A percentile compares a stretch with the other conserved stretches of the same genome.
Evolutionary conservation across 2,329 filamentous ascomycete species (phyloP).

Genomic region (Ceratocystis smalleyi): DNA sequence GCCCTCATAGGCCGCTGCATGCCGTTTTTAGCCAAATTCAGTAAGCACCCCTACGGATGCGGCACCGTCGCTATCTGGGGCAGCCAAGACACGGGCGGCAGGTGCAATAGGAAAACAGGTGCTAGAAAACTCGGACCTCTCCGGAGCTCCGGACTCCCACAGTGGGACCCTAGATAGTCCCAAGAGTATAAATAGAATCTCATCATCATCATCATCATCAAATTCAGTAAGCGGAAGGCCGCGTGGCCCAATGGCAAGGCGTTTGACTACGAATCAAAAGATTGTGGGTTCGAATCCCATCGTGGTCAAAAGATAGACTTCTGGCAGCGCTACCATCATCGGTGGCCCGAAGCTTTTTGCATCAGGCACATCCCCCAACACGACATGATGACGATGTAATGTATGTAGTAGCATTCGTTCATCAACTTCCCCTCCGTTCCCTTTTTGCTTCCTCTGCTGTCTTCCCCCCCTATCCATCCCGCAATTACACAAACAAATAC

Average conservation of each 20-base stretch:
- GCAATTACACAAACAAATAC: background rate
- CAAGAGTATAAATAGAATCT: too few species aligned
- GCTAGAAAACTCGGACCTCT: too few species aligned
- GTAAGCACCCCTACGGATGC: too few species aligned
- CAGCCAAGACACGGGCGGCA: too few species aligned
- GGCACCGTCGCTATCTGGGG: too few species aligned
- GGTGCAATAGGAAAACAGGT: too few species aligned
- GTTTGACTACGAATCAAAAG: slow-evolving; percentile 14
- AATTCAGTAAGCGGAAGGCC: slow-evolving; percentile 4
- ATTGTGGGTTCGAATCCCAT: slow-evolving; percentile 13
- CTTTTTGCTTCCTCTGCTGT: background rate
- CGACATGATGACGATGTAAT: background rate
- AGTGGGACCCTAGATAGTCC: too few species aligned
- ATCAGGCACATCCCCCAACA: too few species aligned
- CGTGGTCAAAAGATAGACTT: background rate
- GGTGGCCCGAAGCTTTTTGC: rapidly evolving
- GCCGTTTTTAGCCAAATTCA: background rate
- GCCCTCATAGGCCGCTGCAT: background rate
- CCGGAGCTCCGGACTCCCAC: too few species aligned
- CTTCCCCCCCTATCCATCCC: background rate
- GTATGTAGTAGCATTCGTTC: background rate
- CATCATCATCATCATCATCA: too few species aligned
- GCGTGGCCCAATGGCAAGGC: slow-evolving; percentile 13
- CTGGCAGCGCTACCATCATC: too few species aligned
- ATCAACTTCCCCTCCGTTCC: background rate